Evolutionary conservation across 129 eudicot genomes (phyloP), one percentile per base, ranked within the genome.

Genomic region (Oenanthe sinensis): DNA sequence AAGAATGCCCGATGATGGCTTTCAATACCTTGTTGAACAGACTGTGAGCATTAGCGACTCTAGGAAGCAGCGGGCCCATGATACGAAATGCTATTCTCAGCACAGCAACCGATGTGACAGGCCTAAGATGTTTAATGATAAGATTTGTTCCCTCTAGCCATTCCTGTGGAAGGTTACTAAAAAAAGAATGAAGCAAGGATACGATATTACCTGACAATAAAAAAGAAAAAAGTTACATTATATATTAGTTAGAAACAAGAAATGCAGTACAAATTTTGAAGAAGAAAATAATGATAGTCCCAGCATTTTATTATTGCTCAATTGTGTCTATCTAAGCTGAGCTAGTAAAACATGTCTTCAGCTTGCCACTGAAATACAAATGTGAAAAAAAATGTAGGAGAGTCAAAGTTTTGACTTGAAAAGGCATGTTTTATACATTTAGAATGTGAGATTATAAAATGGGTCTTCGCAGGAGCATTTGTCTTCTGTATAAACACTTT

Each of bases 131-230:
- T 85, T 87, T 91, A 55, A 94, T 88, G 77, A 94, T 88, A 16
- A 91, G 93, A 85, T 94, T 96, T n/a, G 98, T 82, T 60, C 93
- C 93, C 84, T 94, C 98, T 6, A 94, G 83, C 98, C 98, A 94
- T 84, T 94, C 98, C 63, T 89, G 90, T 42, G 98, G 98, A 82
- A 94, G 97, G 80, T 94, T 94, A 79, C 90, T 85, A 78, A 94
- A 94, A 85, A 94, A 91, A 43, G 97, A 69, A 79, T 91, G 98
- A 74, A 94, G 88, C 87, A 94, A 75, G 46, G 96, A 97, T 80
- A 94, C 97, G 81, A 91, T 85, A 83, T 94, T 94, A 77, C 98
- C 98, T 94, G 80, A 22, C 50, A 79, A 71, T 55, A 70, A 42
- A 74, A 42, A 78, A 84, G 28, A 28, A 39, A 20, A 30, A 75